phyloP scores from a whole-genome alignment of 805 yeast genomes.

The Candida cerambycidarum region DNA sequence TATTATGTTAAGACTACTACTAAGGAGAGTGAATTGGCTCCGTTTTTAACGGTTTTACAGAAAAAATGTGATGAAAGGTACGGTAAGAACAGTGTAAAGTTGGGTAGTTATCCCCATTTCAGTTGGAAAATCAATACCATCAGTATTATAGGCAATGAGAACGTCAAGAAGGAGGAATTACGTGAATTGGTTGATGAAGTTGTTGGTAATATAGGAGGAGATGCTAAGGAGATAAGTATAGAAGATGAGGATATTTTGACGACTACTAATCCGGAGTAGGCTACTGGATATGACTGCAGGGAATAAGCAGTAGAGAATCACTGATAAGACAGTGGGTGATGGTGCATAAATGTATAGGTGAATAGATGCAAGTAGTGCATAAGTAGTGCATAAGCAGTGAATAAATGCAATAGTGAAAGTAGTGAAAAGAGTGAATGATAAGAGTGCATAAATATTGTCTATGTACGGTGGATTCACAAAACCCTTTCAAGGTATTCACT shows the following conservation, averaged over 20 bases:
- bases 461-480: slow-evolving; percentile 2
- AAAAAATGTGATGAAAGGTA: slow-evolving; percentile 26
- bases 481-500: slow-evolving; percentile 24
- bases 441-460: neutral
- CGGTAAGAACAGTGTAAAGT: slow-evolving; percentile 48
- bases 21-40: slow-evolving; percentile 70
- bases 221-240: slow-evolving; percentile 57
- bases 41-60: slow-evolving; percentile 56
- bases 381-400: neutral
- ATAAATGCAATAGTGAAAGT: too few species aligned
- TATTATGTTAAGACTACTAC: slow-evolving; percentile 60
- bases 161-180: slow-evolving; percentile 30
- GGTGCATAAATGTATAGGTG: too few species aligned
- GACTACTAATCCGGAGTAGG: slow-evolving; percentile 18
- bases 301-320: too few species aligned
- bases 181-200: slow-evolving; percentile 47
- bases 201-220: slow-evolving; percentile 41
- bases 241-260: slow-evolving; percentile 56
- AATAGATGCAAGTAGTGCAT: too few species aligned
- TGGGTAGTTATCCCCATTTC: slow-evolving; percentile 86
- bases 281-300: too few species aligned
- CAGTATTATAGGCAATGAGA: slow-evolving; percentile 64
- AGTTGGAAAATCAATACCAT: slow-evolving; percentile 64
- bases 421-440: too few species aligned
- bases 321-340: too few species aligned